A percentile compares a stretch with the other conserved stretches of the same genome.
phyloP scores from a whole-genome alignment of 352 stramenopile genomes.

The Pythium pyrilobum region DNA sequence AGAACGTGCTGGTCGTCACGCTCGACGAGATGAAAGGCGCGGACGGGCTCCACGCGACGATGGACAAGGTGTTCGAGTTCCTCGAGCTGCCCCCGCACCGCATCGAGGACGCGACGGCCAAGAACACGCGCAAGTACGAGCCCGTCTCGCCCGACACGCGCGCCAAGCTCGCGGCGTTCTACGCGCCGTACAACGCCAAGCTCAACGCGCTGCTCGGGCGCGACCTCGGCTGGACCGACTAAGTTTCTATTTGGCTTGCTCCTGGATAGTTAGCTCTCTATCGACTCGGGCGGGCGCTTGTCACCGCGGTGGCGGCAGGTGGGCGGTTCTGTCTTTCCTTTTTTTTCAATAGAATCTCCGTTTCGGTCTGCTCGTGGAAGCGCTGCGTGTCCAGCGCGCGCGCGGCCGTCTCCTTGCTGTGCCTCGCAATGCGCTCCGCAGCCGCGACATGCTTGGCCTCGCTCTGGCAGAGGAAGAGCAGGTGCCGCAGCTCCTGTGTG shows the following conservation, averaged over 20 bases:
- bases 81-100: slow-evolving; percentile 75
- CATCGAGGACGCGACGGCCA: slow-evolving; percentile 76
- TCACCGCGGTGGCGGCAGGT: too few relatives aligned
- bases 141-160: slow-evolving; percentile 49
- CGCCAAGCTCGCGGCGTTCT: slow-evolving; percentile 65
- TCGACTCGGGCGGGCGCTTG: too few relatives aligned
- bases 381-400: slow-evolving; percentile 34
- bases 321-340: too few relatives aligned
- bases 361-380: slow-evolving; percentile 56
- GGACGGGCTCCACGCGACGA: slow-evolving; percentile 55
- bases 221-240: slow-evolving; percentile 41
- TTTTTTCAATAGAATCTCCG: slow-evolving; percentile 58
- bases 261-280: slow-evolving; percentile 6
- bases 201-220: slow-evolving; percentile 60
- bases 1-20: slow-evolving; percentile 91
- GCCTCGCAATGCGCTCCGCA: slow-evolving; percentile 30
- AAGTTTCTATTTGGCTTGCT: neutral
- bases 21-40: slow-evolving; percentile 92
- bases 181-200: slow-evolving; percentile 80
- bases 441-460: slow-evolving; percentile 42
- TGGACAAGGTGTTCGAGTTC: slow-evolving; percentile 84
- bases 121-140: slow-evolving; percentile 87
- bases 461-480: slow-evolving; percentile 57
- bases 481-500: slow-evolving; percentile 61
- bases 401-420: slow-evolving; percentile 25